phyloP scores from a whole-genome alignment of 2,329 filamentous ascomycete species.

The Arachnopeziza araneosa region DNA sequence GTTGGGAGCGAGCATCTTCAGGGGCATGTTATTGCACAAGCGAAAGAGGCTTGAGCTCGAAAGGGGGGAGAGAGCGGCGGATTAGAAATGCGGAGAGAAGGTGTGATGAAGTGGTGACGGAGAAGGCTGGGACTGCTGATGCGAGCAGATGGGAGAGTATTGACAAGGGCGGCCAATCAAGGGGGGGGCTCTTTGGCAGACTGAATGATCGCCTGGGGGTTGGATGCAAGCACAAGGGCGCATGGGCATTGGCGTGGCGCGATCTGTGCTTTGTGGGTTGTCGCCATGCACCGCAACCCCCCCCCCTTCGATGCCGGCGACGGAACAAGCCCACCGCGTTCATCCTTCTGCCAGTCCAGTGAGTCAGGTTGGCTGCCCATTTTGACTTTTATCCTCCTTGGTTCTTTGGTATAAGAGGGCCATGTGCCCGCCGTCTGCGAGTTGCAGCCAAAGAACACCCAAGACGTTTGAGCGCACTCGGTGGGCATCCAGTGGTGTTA shows the following conservation, averaged over 20 bases:
- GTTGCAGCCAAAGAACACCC: background rate
- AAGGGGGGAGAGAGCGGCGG: background rate
- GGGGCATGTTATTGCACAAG: too few species aligned
- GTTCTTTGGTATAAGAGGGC: background rate
- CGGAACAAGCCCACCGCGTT: too few species aligned
- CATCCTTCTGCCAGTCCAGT: background rate
- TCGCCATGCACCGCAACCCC: background rate
- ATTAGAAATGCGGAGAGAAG: conserved; percentile 3
- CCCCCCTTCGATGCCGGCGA: too few species aligned
- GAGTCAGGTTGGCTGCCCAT: background rate
- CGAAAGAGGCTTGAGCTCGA: too few species aligned
- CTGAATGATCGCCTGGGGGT: background rate
- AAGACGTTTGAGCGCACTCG: background rate
- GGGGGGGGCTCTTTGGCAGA: background rate
- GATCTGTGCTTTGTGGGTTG: background rate
- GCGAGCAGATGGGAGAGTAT: conserved; percentile 1
- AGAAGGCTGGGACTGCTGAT: conserved; percentile 16
- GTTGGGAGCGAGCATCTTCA: too few species aligned
- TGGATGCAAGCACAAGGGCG: background rate
- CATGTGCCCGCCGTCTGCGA: background rate
- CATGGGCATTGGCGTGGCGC: background rate
- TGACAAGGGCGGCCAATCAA: conserved; percentile 9
- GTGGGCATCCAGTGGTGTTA: background rate
- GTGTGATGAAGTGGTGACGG: conserved; percentile 9
- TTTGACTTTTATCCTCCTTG: background rate